Base-by-base conservation (phyloP, 1,284 basidiomycete genomes). In the Austroboletus novae-zelandiae region DNA sequence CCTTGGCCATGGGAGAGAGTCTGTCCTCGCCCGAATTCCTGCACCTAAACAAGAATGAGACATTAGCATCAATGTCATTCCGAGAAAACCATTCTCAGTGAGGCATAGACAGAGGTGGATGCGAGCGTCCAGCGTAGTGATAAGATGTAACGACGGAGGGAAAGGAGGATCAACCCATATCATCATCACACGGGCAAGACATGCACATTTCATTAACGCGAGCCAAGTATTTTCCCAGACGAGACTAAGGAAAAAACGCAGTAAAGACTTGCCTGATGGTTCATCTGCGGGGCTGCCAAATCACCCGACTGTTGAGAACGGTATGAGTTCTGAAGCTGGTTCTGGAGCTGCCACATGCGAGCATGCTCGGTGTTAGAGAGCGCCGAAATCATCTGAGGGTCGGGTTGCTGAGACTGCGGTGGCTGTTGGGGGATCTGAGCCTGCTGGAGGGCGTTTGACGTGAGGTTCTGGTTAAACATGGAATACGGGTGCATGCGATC, bases 341-440 rank as follows among this genome's bases (percentile, higher is more conserved):
- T 77, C 64, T 77, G 71, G 62, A 81, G 78, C 65, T 77, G 75
- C 81, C 82, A 86, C 60, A 77, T 70, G 55, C 76, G 74, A 56
- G 55, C 54, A 34, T 77, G 74, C 59, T 84, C 80, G 50, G 74
- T 48, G 66, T 67, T 68, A 57, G 65, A 59, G 57, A 79, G 74
- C 53, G 67, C 71, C 50, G 72, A 62, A 58, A 77, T 59, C 60
- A 70, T 69, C 56, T 70, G 59, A 39, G 68, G 59, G 57, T 76
- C 58, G 56, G 74, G 42, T 56, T 72, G 71, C 18, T 67, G 68
- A 35, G 68, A 69, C 57, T 74, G 72, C 14, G 58, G 62, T 39
- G 68, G 69, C 45, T 72, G 70, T 30, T 71, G 66, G 49, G 73
- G 72, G 50, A 69, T 69, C 58, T 73, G 76, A 47, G 75, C 69